Evolutionary conservation across 208 protist genomes (phyloP), one percentile per base, ranked within the genome.

Genomic region (Leishmania tropica): DNA sequence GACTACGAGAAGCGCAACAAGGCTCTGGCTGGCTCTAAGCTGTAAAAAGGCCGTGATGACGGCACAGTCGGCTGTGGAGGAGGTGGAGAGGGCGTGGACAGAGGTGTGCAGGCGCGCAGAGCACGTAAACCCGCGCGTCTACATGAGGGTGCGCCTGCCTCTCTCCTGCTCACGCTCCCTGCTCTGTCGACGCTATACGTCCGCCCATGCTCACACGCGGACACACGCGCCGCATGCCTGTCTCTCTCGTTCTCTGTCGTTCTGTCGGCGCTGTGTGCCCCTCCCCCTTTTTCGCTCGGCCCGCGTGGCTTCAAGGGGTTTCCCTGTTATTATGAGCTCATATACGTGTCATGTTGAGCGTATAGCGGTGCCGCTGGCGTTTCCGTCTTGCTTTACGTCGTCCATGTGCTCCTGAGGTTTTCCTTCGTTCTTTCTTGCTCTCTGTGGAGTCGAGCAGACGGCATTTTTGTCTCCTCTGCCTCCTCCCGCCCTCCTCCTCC

Each of bases 1-100:
- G 78, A 19, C 31, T 81, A 89, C 84, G 78, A 87, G 62, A 53
- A 64, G 54, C 54, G 75, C 68, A 87, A 88, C 76, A 88, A 90
- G 85, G 64, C 56, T 21, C 78, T 90, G 56, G 82, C 83, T 67
- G 79, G 80, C 70, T 84, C 86, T 47, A 93, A 95, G 80, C 85
- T 95, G 48, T 94, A 94, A 83, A 94, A 83, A 24, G 37, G 70
- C 13, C 45, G 31, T 54, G 37, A 5, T 62, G 31, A 19, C 17
- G 56, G 62, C 62, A 40, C 62, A 67, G 62, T 67, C 13, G 62
- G 31, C 62, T 5, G n/a, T 31, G 31, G 19, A 67, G 31, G n/a
- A 40, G 31, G 62, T 0, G 11, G 62, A 67, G 48, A 11, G 48
- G 48, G 13, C 8, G 48, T 53, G n/a, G 24, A 21, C 62, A 37